Base-by-base conservation (phyloP, 2,329 filamentous ascomycete species). In the Oidium heveae region DNA sequence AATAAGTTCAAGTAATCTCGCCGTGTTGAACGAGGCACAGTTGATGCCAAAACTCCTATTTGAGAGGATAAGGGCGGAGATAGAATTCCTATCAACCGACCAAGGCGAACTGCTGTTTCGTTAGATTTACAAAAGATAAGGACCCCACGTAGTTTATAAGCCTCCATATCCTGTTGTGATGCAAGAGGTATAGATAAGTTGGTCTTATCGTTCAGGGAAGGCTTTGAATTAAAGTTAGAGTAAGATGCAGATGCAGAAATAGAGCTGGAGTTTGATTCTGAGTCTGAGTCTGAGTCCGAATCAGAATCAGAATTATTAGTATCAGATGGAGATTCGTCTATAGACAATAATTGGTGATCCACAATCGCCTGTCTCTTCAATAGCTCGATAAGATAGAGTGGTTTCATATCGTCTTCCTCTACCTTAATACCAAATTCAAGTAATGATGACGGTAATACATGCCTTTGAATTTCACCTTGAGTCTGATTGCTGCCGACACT, bases 121-220 rank as follows among this genome's bases (percentile, higher is more conserved):
- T 89, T 94, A 56, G 85, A 93, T 61, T 86, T 86, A 50, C 87
- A 88, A 66, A 96, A 96, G 59, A 96, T 79, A 37, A 96, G 73
- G 12, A 82, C 77, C 24, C 64, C 63, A 1, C 58, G 59, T 34
- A 60, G 57, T 5, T 68, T 13, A 54, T 51, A 50, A 58, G 50
- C 4, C 20, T 54, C 44, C 28, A 24, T 53, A 47, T 12, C 28
- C 28, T 47, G 18, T 9, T 10, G 10, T 41, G 9, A 28, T 24
- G 8, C 32, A 18, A 9, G 36, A 24, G 8, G 20, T 34, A 37
- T 32, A 44, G 24, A n/a, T 28, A 10, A 52, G 24, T 53, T 52
- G 8, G 46, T 37, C 13, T 33, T 53, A 34, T 55, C 47, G 3
- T 52, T 24, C 32, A 9, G 39, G 28, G 37, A 44, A n/a, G 8